Conservation (phyloP, 108 stramenopile genomes). For the Cyclotella cryptica region DNA sequence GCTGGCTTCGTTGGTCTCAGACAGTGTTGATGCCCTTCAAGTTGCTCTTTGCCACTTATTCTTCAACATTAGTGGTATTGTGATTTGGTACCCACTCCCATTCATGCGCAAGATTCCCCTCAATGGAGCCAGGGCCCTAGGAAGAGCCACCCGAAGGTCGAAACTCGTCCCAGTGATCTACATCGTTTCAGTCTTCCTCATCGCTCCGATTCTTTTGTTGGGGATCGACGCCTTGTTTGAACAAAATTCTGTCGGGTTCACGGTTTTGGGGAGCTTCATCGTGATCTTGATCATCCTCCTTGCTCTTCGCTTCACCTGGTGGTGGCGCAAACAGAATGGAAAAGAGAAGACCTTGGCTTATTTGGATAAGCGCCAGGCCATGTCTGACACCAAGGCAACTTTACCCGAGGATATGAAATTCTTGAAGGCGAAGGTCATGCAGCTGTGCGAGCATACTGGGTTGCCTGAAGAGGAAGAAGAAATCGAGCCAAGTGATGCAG, state of each 20-base stretch:
- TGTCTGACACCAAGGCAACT: constrained; percentile 30
- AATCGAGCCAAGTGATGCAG: too few relatives aligned
- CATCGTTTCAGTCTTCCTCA: constrained; percentile 70
- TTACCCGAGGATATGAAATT: constrained; percentile 61
- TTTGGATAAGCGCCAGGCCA: constrained; percentile 56
- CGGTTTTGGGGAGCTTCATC: constrained; percentile 68
- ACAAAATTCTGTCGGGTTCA: constrained; percentile 62
- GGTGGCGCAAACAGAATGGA: constrained; percentile 61
- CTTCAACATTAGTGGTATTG: constrained; percentile 85
- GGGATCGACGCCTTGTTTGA: constrained; percentile 65
- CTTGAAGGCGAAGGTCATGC: neutral
- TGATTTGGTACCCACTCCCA: constrained; percentile 85
- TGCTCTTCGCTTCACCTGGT: constrained; percentile 44
- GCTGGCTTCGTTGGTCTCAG: constrained; percentile 65
- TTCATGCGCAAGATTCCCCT: constrained; percentile 77
- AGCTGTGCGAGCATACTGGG: constrained; percentile 10
- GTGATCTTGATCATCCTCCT: constrained; percentile 46
- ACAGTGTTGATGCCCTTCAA: constrained; percentile 13
- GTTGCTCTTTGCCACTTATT: constrained; percentile 64
- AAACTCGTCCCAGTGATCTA: constrained; percentile 72
- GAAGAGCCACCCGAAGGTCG: constrained; percentile 64
- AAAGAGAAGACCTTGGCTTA: constrained; percentile 30
- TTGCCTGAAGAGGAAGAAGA: neutral
- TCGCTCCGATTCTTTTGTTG: constrained; percentile 66
- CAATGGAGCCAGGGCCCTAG: constrained; percentile 63